Evolutionary conservation across 345 rosid genomes (phyloP), one percentile per base, ranked within the genome.

Genomic region (Rhodomyrtus tomentosa): DNA sequence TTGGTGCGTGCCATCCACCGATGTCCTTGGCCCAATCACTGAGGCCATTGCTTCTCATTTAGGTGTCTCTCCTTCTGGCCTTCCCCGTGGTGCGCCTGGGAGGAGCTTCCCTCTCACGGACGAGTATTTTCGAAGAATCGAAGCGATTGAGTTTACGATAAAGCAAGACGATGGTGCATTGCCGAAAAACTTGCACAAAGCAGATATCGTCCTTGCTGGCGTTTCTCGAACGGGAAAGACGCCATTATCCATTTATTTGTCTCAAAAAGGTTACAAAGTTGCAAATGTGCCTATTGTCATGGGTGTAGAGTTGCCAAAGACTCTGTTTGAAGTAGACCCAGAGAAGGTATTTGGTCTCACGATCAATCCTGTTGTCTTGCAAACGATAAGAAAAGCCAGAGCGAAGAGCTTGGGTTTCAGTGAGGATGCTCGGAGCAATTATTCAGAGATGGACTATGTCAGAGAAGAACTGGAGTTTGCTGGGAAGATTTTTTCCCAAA

Each of bases 221-320:
- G 98, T 96, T 84, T 95, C 99, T 42, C 92, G 98, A 16, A 93
- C 97, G 24, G 95, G 95, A 73, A 96, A 96, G 91, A 95, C 98
- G 8, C 98, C 98, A 1, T 88, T 94, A 85, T 94, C 99, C 0
- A 92, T 94, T 82, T 94, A 94, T 86, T 85, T 96, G 58, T 90
- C 99, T 9, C 98, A 96, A 84, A 94, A 95, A 87, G 98, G 98
- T 73, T 94, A 93, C 76, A 92, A 94, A 89, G 98, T 95, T 13
- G 98, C 98, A 3, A 94, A 95, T 54, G 94, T 95, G 86, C 98
- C 98, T 20, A 89, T 95, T 84, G 96, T 94, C 20, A 95, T 89
- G 91, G 98, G 92, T 54, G 89, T 94, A 5, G 90, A 88, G 50
- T 85, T 93, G 90, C 99, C 98, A 18, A 92, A 85, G 85, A 85